These are phyloP conservation scores for Thamnidium elegans DNA, from an alignment of 192 early-diverging fungal species.

Conservation along the genomic window DNA sequence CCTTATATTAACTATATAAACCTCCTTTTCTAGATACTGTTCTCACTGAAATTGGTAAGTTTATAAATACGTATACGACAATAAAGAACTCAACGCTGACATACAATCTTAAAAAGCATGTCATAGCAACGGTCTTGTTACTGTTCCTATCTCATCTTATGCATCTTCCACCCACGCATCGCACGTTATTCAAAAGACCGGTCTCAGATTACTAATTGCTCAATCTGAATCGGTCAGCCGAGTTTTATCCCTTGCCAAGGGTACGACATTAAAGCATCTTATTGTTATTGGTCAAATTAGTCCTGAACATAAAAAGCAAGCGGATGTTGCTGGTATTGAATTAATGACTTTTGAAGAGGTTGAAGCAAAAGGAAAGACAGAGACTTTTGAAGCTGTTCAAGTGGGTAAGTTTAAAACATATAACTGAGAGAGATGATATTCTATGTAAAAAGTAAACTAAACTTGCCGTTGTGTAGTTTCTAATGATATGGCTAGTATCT, in stretches of 20 bases:
- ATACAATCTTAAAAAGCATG: conserved; percentile 6
- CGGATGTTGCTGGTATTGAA: conserved; percentile 11
- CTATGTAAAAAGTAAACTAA: too few relatives aligned
- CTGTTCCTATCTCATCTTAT: conserved; percentile 28
- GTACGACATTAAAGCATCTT: conserved; percentile 19
- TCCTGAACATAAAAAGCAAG: conserved; percentile 5
- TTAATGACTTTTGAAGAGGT: conserved; percentile 22
- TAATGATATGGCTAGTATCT: conserved; percentile 28
- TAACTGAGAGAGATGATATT: neutral
- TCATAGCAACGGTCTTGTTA: conserved; percentile 25
- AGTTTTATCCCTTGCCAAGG: conserved; percentile 11
- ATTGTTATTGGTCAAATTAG: conserved; percentile 23
- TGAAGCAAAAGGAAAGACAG: conserved; percentile 1
- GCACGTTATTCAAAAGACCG: conserved; percentile 24
- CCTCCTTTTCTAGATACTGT: conserved; percentile 12
- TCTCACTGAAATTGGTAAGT: conserved; percentile 15
- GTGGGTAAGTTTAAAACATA: conserved; percentile 12
- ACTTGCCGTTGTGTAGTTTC: conserved; percentile 19
- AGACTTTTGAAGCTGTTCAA: conserved; percentile 12
- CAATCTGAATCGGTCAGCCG: neutral
- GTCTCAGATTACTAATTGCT: conserved; percentile 2
- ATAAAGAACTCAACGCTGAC: neutral
- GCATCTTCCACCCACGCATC: conserved; percentile 22
- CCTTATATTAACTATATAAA: neutral
- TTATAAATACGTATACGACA: neutral